Percentiles rank a stretch among this genome's conserved stretches.
Evolutionary conservation across 202 grass and related monocot genomes (phyloP).

Genomic region (Hordeum pubiflorum): DNA sequence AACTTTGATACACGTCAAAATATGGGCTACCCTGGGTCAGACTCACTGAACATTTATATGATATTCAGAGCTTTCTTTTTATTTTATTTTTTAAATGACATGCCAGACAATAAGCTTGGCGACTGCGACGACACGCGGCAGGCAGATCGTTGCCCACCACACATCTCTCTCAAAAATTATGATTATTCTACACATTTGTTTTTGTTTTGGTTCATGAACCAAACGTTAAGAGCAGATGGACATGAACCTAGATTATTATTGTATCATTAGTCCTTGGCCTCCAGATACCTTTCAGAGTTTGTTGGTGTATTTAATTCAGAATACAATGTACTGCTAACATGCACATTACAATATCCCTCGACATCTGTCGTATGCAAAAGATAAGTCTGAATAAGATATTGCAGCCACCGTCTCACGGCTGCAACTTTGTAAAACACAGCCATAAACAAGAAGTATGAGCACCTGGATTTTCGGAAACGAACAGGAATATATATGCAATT

Average conservation of each 20-base stretch:
- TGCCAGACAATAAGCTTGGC: background rate
- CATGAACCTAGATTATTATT: background rate
- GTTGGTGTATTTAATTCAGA: constrained; percentile 10
- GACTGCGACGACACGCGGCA: constrained; percentile 32
- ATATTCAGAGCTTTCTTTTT: background rate
- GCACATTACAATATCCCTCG: background rate
- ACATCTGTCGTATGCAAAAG: background rate
- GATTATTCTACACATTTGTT: background rate
- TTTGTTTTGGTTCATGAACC: background rate
- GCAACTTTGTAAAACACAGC: background rate
- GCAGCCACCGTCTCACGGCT: background rate
- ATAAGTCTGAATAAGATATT: background rate
- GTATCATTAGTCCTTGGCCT: background rate
- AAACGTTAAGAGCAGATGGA: constrained; percentile 32
- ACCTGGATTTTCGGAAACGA: background rate
- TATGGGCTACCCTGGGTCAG: no score
- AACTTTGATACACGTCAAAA: no score
- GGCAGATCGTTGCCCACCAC: background rate
- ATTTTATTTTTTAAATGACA: background rate
- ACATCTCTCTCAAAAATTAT: background rate
- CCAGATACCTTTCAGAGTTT: constrained; percentile 16
- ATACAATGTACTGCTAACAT: background rate
- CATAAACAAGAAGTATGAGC: background rate
- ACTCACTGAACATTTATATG: no score
- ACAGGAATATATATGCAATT: background rate